Evolutionary conservation across 2,329 filamentous ascomycete species (phyloP), one percentile per base, ranked within the genome.

Genomic region (Atkinsonella texensis): DNA sequence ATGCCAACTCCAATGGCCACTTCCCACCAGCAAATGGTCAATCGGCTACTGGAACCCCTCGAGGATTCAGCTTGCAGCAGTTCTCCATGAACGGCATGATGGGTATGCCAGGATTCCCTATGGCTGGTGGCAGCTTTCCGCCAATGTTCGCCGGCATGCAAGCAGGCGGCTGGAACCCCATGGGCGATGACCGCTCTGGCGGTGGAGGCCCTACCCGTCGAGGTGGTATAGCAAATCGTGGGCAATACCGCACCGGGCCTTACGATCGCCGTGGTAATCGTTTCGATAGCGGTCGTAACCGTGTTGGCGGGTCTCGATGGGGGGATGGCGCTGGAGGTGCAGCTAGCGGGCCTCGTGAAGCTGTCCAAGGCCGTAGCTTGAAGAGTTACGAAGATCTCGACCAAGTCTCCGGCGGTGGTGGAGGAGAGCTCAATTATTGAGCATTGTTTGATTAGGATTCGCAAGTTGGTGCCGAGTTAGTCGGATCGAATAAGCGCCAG

Each of bases 301-400:
- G 78, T 57, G 64, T 69, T 46, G 73, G 76, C 50, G 60, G 70
- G 59, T 80, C 80, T 35, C 75, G 82, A 57, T 87, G 84, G 78
- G 84, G 85, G 42, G 86, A 89, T 57, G 85, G 84, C 28, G 86
- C 87, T 47, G 85, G 86, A 40, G 85, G 80, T 23, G 82, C 85
- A 35, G 83, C 85, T 2, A 84, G 90, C 54, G 90, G 89, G 0
- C 91, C 93, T 18, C 80, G 87, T 18, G 90, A 97, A 68, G 91
- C 93, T 11, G 89, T 95, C 1, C 88, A 94, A 59, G 93, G 93
- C 5, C 81, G 93, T 52, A 95, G 87, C 55, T 72, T 98, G 57
- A 95, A 95, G 77, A 96, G 89, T 67, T 98, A 98, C 65, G 94
- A 98, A 68, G 93, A 98, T 65, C 74, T 98, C 23, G 93, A 98